phyloP scores from a whole-genome alignment of 1,284 basidiomycete genomes.

The Blastosporella zonata region DNA sequence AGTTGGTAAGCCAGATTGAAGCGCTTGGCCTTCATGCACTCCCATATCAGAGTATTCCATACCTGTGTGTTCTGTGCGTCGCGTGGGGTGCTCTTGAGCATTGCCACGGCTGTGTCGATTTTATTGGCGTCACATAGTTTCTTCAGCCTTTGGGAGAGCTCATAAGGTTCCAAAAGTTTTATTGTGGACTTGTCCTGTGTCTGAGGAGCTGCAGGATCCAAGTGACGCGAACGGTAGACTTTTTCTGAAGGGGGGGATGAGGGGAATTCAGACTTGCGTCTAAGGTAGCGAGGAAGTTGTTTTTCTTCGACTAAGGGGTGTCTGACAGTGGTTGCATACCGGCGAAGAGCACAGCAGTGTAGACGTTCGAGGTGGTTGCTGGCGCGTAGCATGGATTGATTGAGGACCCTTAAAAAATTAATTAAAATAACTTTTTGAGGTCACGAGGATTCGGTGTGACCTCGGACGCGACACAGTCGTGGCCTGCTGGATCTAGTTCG shows the following conservation, averaged over 20 bases:
- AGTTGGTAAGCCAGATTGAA: slow-evolving; percentile 58
- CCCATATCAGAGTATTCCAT: slow-evolving; percentile 73
- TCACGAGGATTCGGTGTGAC: slow-evolving; percentile 16
- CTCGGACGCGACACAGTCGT: slow-evolving; percentile 3
- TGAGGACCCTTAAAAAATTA: neutral
- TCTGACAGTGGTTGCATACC: slow-evolving; percentile 9
- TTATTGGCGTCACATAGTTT: slow-evolving; percentile 50
- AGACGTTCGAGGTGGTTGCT: slow-evolving; percentile 9
- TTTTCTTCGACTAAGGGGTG: neutral
- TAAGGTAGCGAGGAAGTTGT: slow-evolving; percentile 15
- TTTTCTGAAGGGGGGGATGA: slow-evolving; percentile 8
- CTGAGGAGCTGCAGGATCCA: slow-evolving; percentile 26
- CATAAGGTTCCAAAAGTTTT: slow-evolving; percentile 52
- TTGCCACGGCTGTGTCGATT: slow-evolving; percentile 55
- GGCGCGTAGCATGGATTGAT: slow-evolving; percentile 11
- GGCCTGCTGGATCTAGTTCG: slow-evolving; percentile 12
- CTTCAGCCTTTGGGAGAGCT: slow-evolving; percentile 55
- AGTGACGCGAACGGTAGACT: slow-evolving; percentile 35
- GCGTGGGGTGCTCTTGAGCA: slow-evolving; percentile 60
- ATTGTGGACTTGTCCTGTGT: slow-evolving; percentile 28
- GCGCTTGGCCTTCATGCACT: slow-evolving; percentile 50
- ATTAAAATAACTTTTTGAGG: neutral
- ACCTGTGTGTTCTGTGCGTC: slow-evolving; percentile 68
- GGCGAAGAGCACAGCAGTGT: slow-evolving; percentile 8
- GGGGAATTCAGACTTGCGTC: slow-evolving; percentile 2